Percentiles rank a stretch among this genome's conserved stretches.
These are phyloP conservation scores for Cercospora brassicicola DNA, from an alignment of 2,329 filamentous ascomycete species.

Conservation along the genomic window DNA sequence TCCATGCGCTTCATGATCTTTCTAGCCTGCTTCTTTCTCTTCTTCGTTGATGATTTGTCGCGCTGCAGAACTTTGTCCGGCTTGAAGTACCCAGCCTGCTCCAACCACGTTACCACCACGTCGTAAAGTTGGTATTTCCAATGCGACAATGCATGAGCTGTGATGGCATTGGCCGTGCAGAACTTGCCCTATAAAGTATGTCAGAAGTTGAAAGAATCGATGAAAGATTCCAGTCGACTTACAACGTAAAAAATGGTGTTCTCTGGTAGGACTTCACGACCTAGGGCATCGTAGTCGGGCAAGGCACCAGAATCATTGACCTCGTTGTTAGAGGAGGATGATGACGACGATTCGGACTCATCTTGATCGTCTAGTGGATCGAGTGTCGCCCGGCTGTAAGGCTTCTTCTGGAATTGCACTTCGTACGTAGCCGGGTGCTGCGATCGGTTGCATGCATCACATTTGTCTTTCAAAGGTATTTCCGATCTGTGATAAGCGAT, in stretches of 20 bases:
- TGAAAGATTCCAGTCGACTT: too few species aligned
- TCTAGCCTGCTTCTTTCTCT: constrained; percentile 61
- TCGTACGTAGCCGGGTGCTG: constrained; percentile 67
- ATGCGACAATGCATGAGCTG: constrained; percentile 70
- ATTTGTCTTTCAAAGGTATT: constrained; percentile 48
- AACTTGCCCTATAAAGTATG: neutral
- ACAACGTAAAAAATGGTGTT: constrained; percentile 47
- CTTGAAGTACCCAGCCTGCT: constrained; percentile 58
- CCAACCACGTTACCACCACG: constrained; percentile 66
- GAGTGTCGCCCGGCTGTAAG: constrained; percentile 66
- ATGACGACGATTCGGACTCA: constrained; percentile 43
- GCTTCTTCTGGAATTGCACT: constrained; percentile 62
- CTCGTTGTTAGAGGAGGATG: constrained; percentile 30
- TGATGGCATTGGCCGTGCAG: constrained; percentile 6
- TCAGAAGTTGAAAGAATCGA: too few species aligned
- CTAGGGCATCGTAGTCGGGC: constrained; percentile 51
- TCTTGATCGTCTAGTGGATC: constrained; percentile 63
- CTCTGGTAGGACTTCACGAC: constrained; percentile 48
- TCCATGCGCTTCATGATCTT: constrained; percentile 66
- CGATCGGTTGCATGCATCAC: constrained; percentile 69
- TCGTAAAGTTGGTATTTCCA: constrained; percentile 75
- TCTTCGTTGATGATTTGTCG: constrained; percentile 61
- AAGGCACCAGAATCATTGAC: constrained; percentile 40
- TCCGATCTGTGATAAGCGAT: constrained; percentile 48
- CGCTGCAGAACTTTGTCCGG: constrained; percentile 61